These are phyloP conservation scores for Diphasiastrum complanatum DNA, from an alignment of 83 land plant species.

Conservation along the genomic window DNA sequence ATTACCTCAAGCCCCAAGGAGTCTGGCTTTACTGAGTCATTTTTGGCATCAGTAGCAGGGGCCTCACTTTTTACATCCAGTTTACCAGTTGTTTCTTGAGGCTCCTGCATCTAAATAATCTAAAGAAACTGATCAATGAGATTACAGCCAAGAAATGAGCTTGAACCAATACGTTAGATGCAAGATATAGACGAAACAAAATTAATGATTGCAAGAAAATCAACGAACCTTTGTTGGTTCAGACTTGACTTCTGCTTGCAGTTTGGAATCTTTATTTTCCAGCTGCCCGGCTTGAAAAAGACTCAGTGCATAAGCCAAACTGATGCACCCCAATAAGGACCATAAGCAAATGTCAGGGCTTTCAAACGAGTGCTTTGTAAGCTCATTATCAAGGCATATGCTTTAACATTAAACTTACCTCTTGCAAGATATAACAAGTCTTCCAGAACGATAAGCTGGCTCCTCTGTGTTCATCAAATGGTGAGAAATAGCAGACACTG, in stretches of 20 bases:
- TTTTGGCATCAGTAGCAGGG: slow-evolving; percentile 29
- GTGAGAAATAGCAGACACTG: slow-evolving; percentile 78
- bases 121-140: background rate
- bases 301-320: slow-evolving; percentile 77
- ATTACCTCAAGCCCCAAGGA: no score
- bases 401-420: slow-evolving; percentile 35
- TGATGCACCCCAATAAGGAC: slow-evolving; percentile 17
- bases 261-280: no score
- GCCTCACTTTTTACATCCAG: slow-evolving; percentile 37
- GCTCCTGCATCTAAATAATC: slow-evolving; percentile 17
- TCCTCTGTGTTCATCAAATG: slow-evolving; percentile 72
- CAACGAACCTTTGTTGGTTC: slow-evolving; percentile 36
- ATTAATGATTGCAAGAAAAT: background rate
- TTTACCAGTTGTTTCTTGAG: slow-evolving; percentile 17
- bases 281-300: slow-evolving; percentile 59
- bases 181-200: background rate
- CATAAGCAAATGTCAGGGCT: background rate
- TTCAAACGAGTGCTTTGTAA: background rate
- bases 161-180: background rate
- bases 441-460: slow-evolving; percentile 72
- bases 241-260: slow-evolving; percentile 53
- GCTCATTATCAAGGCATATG: slow-evolving; percentile 11
- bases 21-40: slow-evolving; percentile 43
- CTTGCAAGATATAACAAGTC: slow-evolving; percentile 65
- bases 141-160: background rate